Base-by-base conservation (phyloP, 1,139 yeast species). In the Hyphopichia buzzinii region DNA sequence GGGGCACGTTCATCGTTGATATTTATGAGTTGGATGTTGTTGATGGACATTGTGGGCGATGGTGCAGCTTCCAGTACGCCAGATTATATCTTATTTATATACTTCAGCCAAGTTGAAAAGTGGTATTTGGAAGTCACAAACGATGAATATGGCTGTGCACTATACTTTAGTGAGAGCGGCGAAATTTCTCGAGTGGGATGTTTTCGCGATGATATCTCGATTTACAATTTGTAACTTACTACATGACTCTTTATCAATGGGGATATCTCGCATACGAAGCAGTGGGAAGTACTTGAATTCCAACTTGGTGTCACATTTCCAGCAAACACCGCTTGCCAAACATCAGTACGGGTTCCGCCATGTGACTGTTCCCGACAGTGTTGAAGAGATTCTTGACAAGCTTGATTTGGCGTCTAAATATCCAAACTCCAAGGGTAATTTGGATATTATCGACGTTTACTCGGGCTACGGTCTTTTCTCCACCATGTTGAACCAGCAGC, bases 361-460 rank as follows among this genome's bases (percentile, higher is more conserved):
- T 32, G 38, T 65, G 7, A 43, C 47, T 3, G 43, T 52, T 21
- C 60, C 65, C 3, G 43, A 41, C 10, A 43, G 53, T 11, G 64
- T 70, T 39, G 74, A 69, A 46, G 41, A 44, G 15, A 59, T 79
- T 17, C 39, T 80, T 4, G 72, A 77, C 30, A 64, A 59, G 38
- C 50, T 77, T 15, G 50, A 69, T 19, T 57, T 80, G 37, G 57
- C 55, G 26, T 39, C 54, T 3, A 59, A 63, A 28, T 81, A 79
- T 46, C 64, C 72, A 4, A 49, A 64, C 36, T 52, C 67, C 7
- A 34, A 55, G n/a, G 55, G 64, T 13, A 50, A 61, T 14, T 62
- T 81, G 13, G 79, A 83, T 38, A 74, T 87, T 3, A 52, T 87
- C 5, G 95, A 87, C 48, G 69, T 79, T 12, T 82, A 81, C 50